Evolutionary conservation across 2,329 filamentous ascomycete genomes (phyloP).

Genomic region (Verticillium alfalfae): DNA sequence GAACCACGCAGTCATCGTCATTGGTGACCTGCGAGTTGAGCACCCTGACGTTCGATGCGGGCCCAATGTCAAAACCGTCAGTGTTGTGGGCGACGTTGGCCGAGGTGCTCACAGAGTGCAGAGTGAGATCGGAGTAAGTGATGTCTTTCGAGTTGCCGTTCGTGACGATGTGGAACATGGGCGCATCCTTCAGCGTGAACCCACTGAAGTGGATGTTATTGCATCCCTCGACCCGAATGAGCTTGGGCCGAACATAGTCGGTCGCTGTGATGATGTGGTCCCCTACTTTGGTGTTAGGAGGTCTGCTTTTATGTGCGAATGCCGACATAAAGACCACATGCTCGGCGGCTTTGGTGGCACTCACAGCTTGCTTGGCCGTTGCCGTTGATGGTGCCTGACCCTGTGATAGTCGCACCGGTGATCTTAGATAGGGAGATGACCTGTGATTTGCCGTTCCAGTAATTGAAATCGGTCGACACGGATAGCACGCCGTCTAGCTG

Average conservation of each 20-base stretch:
- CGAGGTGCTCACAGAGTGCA: slow-evolving; percentile 32
- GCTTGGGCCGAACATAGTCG: slow-evolving; percentile 30
- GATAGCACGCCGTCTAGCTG: slow-evolving; percentile 38
- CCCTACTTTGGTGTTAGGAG: not conserved
- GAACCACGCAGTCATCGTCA: slow-evolving; percentile 38
- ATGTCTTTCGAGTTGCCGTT: slow-evolving; percentile 28
- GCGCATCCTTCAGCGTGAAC: slow-evolving; percentile 32
- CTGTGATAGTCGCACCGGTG: slow-evolving; percentile 29
- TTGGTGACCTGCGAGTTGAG: slow-evolving; percentile 28
- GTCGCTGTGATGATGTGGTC: slow-evolving; percentile 32
- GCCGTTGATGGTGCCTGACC: slow-evolving; percentile 36
- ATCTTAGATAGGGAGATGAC: slow-evolving; percentile 32
- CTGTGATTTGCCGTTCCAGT: slow-evolving; percentile 32
- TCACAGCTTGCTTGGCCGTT: slow-evolving; percentile 34
- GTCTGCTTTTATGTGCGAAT: too few species aligned
- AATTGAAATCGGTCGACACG: slow-evolving; percentile 27
- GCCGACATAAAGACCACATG: too few species aligned
- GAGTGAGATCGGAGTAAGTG: slow-evolving; percentile 25
- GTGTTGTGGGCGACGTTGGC: slow-evolving; percentile 31
- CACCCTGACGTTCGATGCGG: slow-evolving; percentile 28
- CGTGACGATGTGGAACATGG: slow-evolving; percentile 36
- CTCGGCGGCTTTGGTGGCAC: not conserved
- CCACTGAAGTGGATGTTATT: slow-evolving; percentile 29
- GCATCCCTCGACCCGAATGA: slow-evolving; percentile 30
- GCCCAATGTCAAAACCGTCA: slow-evolving; percentile 35